Evolutionary conservation across 495 filamentous ascomycete species (phyloP), one percentile per base, ranked within the genome.

Genomic region (Entonaema liquescens): DNA sequence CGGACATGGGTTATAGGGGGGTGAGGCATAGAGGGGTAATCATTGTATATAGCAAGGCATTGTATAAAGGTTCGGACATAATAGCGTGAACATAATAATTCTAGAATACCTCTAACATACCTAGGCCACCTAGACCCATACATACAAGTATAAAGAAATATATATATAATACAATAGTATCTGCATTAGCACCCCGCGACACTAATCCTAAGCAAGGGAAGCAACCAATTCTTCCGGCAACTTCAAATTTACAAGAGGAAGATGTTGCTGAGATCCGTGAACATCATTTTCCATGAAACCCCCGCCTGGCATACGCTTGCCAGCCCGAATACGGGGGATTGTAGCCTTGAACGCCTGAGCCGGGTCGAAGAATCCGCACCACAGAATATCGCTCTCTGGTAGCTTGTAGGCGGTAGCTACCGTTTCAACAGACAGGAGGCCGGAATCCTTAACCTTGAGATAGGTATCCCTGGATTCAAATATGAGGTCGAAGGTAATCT

Each of bases 401-500:
- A 85, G 7, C 12, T 76, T 67, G 29, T 79, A 82, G 3, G 83
- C 67, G 8, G 50, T 21, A 11, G 70, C 68, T n/a, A 85, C 76
- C 2, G 60, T 55, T 11, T 73, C 66, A 5, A 47, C 15, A 7
- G 69, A 79, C 8, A 86, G 66, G 2, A 84, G 19, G 1, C 70
- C 71, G 0, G 79, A 62, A 3, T 74, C 71, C 52, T 81, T 80
- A 2, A 84, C 75, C 3, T 62, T 57, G 3, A 77, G 38, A 62
- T 80, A 85, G 0, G 74, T 69, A 3, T 68, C 76, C 26, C 55
- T 36, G 12, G 62, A 70, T 13, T 77, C 76, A 56, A 87, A 86
- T 67, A 87, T 81, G 36, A 85, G 74, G 56, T 87, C 83, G 31
- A 86, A 76, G 3, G 84, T 86, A 23, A 86, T 73, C 66, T 85